Evolutionary conservation across 2,329 filamentous ascomycete species (phyloP), one percentile per base, ranked within the genome.

Genomic region (Coniella lustricola): DNA sequence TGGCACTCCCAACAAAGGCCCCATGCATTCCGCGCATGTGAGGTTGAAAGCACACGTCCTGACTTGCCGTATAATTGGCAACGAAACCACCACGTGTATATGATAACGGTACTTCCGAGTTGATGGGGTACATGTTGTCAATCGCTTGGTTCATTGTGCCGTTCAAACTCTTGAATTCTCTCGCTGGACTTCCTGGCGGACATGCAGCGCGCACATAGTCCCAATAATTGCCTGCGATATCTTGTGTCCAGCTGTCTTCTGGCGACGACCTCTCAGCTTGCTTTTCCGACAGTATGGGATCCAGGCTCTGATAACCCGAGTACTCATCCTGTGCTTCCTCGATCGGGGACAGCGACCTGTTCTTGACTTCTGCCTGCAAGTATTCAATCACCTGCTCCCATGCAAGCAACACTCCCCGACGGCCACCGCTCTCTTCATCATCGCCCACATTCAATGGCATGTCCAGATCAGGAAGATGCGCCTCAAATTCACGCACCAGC

Each of bases 361-460:
- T 67, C 25, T 61, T 60, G 46, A 64, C 62, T 57, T 81, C 80
- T 41, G 67, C 64, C 7, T 62, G 63, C 12, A 82, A 67, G 39
- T 77, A 65, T 18, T 65, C 64, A 18, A 74, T 67, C 48, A 84
- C 72, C 14, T 74, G 67, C 47, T 83, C 72, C 64, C 73, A 79
- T 12, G 77, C 72, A 2, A 81, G 77, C 25, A 84, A 64, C 17
- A 85, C 61, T 18, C 81, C 70, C 22, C 81, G 74, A 10, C 25
- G 25, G 25, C 25, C 25, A 10, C 25, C 25, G 25, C 25, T 29
- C 5, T 29, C 25, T 10, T 29, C 25, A 59, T 85, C 79, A 59
- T 84, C 81, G 64, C 81, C 71, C 44, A 73, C 69, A 58, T 85
- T 84, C 65, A 84, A 77, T 5, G 80, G 75, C 67, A 84, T 82